Conservation (phyloP, 495 filamentous ascomycete genomes). For the Neurospora intermedia region DNA sequence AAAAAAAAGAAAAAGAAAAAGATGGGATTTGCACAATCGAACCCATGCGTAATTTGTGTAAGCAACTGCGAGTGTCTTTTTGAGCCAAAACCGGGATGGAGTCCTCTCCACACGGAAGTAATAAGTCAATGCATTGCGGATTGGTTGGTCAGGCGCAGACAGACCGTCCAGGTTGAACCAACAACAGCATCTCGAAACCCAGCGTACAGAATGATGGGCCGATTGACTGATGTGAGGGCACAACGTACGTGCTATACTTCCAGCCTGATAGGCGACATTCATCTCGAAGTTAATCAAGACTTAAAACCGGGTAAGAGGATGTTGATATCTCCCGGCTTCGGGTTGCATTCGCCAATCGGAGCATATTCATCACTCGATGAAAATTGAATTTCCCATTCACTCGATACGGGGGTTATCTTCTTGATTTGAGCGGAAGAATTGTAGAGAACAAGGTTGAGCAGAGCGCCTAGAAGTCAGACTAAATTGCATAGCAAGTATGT, state of each 20-base stretch:
- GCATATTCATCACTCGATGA: not conserved
- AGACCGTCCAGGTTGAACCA: not conserved
- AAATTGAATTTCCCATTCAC: not conserved
- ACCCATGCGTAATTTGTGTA: not conserved
- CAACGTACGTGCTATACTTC: not conserved
- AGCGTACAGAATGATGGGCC: not conserved
- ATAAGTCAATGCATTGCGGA: not conserved
- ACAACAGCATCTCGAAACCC: not conserved
- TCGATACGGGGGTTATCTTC: not conserved
- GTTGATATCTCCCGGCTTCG: not conserved
- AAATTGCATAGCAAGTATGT: not conserved
- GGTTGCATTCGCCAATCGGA: not conserved
- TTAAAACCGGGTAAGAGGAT: not conserved
- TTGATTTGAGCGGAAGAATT: not conserved
- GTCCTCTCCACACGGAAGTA: not conserved
- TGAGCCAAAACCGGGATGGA: not conserved
- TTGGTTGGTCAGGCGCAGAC: not conserved
- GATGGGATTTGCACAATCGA: not conserved
- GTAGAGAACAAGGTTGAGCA: not conserved
- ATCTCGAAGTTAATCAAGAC: not conserved
- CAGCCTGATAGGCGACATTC: not conserved
- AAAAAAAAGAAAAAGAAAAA: too few relatives aligned
- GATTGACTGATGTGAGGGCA: not conserved
- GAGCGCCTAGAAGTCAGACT: not conserved
- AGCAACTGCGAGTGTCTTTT: not conserved